These are phyloP conservation scores for Oehlia diaphana DNA, from an alignment of 192 early-diverging fungal genomes.

Conservation along the genomic window DNA sequence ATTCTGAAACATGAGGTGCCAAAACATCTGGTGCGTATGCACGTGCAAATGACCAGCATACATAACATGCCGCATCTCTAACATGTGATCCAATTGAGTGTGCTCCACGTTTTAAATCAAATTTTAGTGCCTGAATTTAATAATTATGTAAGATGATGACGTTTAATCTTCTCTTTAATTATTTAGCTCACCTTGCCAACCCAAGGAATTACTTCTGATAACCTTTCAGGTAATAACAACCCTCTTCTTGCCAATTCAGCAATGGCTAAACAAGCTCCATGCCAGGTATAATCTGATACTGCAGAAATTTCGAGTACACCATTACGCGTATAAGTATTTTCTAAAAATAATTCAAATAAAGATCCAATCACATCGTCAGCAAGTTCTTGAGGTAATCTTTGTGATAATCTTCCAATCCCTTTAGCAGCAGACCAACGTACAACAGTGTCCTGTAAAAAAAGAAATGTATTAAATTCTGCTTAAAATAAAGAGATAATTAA, in stretches of 20 bases:
- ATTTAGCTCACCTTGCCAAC: slow-evolving; percentile 52
- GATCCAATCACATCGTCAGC: slow-evolving; percentile 81
- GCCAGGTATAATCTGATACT: slow-evolving; percentile 91
- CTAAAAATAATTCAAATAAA: slow-evolving; percentile 79
- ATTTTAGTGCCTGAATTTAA: slow-evolving; percentile 67
- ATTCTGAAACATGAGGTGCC: slow-evolving; percentile 55
- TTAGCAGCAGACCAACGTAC: slow-evolving; percentile 98
- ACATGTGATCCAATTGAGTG: slow-evolving; percentile 94
- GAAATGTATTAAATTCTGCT: background rate
- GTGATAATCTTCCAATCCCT: slow-evolving; percentile 87
- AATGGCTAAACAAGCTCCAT: slow-evolving; percentile 87
- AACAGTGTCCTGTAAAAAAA: slow-evolving; percentile 71
- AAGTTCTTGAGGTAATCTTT: slow-evolving; percentile 75
- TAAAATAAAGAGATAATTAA: background rate
- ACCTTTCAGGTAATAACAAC: slow-evolving; percentile 68
- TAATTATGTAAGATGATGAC: background rate
- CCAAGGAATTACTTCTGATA: slow-evolving; percentile 80
- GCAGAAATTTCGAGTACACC: slow-evolving; percentile 64
- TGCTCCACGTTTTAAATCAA: slow-evolving; percentile 85
- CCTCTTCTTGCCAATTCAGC: slow-evolving; percentile 92
- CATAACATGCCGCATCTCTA: slow-evolving; percentile 95
- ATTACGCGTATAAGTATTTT: slow-evolving; percentile 62
- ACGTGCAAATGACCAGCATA: slow-evolving; percentile 96
- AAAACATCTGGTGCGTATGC: slow-evolving; percentile 78
- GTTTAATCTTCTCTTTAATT: no score